phyloP scores from a whole-genome alignment of 2,329 filamentous ascomycete genomes.

The Clarireedia hainanense region DNA sequence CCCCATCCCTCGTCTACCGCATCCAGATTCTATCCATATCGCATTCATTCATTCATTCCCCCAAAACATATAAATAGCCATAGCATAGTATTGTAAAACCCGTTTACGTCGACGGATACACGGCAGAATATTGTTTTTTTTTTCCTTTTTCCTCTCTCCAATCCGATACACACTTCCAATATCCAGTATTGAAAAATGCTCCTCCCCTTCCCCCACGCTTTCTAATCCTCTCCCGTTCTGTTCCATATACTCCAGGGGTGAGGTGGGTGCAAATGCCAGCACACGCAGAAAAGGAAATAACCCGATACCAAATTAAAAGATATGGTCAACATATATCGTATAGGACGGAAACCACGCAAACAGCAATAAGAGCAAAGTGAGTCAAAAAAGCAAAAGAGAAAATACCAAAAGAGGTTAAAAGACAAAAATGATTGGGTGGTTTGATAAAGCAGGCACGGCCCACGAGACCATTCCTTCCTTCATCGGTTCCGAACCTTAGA shows the following conservation, averaged over 20 bases:
- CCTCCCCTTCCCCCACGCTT: neutral
- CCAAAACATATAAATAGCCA: neutral
- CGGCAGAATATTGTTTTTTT: neutral
- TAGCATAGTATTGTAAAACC: neutral
- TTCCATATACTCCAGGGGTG: too few species aligned
- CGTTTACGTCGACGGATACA: neutral
- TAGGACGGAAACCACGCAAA: neutral
- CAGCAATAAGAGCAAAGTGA: neutral
- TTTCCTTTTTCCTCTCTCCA: too few species aligned
- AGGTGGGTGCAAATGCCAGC: too few species aligned
- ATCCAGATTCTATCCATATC: neutral
- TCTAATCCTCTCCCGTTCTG: neutral
- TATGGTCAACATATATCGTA: neutral
- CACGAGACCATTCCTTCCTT: neutral
- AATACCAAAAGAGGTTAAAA: too few species aligned
- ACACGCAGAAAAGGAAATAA: neutral
- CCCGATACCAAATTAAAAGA: neutral
- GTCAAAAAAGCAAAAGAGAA: neutral
- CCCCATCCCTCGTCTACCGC: neutral
- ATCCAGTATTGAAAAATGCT: constrained; percentile 4
- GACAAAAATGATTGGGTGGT: too few species aligned
- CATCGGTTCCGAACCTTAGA: constrained; percentile 10
- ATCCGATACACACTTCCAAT: neutral
- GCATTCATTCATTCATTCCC: neutral
- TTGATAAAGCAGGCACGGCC: constrained; percentile 6